phyloP scores from a whole-genome alignment of 495 filamentous ascomycete genomes.

The Recurvomyces mirabilis region DNA sequence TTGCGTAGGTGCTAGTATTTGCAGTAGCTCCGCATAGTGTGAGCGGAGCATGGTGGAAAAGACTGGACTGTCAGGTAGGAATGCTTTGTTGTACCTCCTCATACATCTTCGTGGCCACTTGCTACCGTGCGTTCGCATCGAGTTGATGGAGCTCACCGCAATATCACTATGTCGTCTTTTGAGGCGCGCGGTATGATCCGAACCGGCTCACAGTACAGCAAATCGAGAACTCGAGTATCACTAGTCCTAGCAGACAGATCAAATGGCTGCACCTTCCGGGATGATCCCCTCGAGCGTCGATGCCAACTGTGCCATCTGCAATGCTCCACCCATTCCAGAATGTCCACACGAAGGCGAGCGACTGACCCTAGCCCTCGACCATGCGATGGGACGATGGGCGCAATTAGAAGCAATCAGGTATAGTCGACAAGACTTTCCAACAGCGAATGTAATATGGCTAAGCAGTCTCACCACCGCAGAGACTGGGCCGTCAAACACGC shows the following conservation, averaged over 20 bases:
- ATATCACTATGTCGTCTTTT: background rate
- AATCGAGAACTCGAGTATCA: too few species aligned
- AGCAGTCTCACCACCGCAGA: constrained; percentile 23
- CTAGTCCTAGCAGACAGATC: background rate
- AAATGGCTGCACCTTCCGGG: background rate
- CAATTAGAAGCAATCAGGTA: constrained; percentile 9
- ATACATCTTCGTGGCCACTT: background rate
- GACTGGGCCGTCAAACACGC: constrained; percentile 61
- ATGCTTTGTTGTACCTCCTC: background rate
- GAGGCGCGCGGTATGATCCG: background rate
- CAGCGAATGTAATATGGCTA: background rate
- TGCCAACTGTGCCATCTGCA: constrained; percentile 19
- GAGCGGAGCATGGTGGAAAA: background rate
- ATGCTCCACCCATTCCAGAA: constrained; percentile 13
- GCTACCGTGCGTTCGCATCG: background rate
- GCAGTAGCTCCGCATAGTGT: constrained; percentile 3
- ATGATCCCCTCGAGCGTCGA: constrained; percentile 6
- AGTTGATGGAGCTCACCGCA: background rate
- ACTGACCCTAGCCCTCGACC: constrained; percentile 12
- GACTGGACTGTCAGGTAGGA: too few species aligned
- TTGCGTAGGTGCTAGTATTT: constrained; percentile 3
- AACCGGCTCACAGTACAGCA: background rate
- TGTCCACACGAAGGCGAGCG: constrained; percentile 18
- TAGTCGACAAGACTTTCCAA: background rate
- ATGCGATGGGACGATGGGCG: constrained; percentile 11